These are phyloP conservation scores for Colletotrichum tofieldiae DNA, from an alignment of 2,329 filamentous ascomycete genomes.

Conservation along the genomic window DNA sequence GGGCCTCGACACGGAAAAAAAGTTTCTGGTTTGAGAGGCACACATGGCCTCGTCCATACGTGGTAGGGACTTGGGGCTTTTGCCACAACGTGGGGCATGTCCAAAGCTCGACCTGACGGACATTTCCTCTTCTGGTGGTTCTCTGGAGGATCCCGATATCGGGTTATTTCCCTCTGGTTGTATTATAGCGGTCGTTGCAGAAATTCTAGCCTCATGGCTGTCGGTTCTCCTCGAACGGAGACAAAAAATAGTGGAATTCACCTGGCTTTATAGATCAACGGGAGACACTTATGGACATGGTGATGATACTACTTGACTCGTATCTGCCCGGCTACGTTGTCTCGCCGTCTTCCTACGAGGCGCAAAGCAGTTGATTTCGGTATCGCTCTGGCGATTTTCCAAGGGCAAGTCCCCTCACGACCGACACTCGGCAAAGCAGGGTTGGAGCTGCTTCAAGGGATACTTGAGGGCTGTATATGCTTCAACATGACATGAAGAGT, in stretches of 20 bases:
- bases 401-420: background rate
- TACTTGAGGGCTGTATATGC: background rate
- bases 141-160: conserved; percentile 7
- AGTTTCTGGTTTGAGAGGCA: conserved; percentile 35
- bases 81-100: background rate
- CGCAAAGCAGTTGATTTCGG: background rate
- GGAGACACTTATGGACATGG: background rate
- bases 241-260: conserved; percentile 14
- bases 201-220: conserved; percentile 35
- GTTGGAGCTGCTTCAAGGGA: background rate
- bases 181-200: conserved; percentile 44
- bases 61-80: conserved; percentile 1
- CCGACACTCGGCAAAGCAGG: background rate
- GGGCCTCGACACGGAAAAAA: conserved; percentile 37
- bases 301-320: background rate
- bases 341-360: background rate
- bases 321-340: background rate
- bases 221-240: conserved; percentile 22
- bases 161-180: conserved; percentile 22
- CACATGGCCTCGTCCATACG: conserved; percentile 8
- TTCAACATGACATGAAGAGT: background rate
- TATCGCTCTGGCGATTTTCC: background rate
- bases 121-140: conserved; percentile 30
- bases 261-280: conserved; percentile 6
- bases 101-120: background rate